Percentiles rank a stretch among this genome's conserved stretches.
Conservation (phyloP, 306 rosid genomes). For the Betula pendula region DNA sequence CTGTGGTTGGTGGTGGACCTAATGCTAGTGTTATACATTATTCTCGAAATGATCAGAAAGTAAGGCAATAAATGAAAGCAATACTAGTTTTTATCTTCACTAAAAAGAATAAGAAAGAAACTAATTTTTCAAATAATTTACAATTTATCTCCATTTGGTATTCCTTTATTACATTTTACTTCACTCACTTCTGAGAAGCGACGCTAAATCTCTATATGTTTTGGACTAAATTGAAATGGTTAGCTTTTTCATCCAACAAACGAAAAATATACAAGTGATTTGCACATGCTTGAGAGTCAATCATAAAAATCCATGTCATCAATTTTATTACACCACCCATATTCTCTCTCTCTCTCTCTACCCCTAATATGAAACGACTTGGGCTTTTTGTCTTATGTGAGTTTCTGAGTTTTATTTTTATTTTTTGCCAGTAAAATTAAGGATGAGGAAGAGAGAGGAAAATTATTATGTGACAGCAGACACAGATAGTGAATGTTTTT, state of each 20-base stretch:
- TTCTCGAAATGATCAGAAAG: constrained; percentile 88
- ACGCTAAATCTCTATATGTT: neutral
- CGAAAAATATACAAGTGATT: neutral
- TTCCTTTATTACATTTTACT: neutral
- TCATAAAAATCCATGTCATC: neutral
- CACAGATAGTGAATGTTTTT: neutral
- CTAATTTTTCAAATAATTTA: neutral
- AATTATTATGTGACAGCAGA: neutral
- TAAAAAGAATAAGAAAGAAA: neutral
- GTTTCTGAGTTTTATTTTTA: too few species aligned
- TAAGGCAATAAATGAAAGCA: constrained; percentile 38
- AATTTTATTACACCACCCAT: neutral
- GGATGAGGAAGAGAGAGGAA: neutral
- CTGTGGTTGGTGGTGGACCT: constrained; percentile 96
- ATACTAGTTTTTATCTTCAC: neutral
- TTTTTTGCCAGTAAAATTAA: neutral
- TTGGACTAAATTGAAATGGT: neutral
- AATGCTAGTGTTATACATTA: constrained; percentile 89
- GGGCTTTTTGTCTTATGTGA: too few species aligned
- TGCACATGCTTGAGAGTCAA: neutral
- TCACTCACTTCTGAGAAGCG: too few species aligned
- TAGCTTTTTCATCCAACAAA: neutral
- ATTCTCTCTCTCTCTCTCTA: too few species aligned
- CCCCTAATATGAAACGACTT: neutral
- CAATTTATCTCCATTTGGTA: neutral